A percentile compares a stretch with the other conserved stretches of the same genome.
These are phyloP conservation scores for Apiospora kogelbergensis DNA, from an alignment of 2,329 filamentous ascomycete genomes.

Conservation along the genomic window DNA sequence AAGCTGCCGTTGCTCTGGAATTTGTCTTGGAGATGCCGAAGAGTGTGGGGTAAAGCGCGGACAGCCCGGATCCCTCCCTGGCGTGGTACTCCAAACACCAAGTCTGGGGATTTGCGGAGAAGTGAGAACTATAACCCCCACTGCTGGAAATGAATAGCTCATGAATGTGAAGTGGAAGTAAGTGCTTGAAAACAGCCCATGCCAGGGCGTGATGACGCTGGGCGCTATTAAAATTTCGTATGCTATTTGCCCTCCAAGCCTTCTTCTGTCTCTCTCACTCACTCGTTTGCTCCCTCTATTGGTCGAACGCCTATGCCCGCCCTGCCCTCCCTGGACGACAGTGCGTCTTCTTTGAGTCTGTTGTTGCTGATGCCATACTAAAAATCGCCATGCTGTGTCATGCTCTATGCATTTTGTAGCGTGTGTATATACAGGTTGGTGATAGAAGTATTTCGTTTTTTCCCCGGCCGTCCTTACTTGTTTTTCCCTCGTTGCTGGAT, in stretches of 20 bases:
- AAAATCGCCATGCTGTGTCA: neutral
- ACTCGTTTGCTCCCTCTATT: neutral
- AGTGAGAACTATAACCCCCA: too few relatives aligned
- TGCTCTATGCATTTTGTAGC: neutral
- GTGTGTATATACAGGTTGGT: neutral
- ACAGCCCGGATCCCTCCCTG: neutral
- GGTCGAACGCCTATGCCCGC: neutral
- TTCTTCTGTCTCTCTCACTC: neutral
- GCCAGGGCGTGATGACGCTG: neutral
- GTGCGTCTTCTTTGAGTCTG: neutral
- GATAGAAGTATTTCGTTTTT: neutral
- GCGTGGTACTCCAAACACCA: too few relatives aligned
- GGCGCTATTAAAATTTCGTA: neutral
- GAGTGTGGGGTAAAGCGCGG: neutral
- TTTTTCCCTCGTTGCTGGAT: neutral
- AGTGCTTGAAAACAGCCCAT: neutral
- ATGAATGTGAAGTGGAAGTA: neutral
- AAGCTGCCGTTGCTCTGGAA: neutral
- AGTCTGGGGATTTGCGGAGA: conserved; percentile 7
- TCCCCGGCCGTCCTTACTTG: neutral
- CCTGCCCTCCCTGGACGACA: neutral
- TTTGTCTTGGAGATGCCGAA: neutral
- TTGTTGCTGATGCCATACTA: neutral
- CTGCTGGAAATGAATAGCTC: too few relatives aligned
- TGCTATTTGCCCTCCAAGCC: neutral